Base-by-base conservation (phyloP, 768 basidiomycete genomes). In the Symmetrospora coprosmae region DNA sequence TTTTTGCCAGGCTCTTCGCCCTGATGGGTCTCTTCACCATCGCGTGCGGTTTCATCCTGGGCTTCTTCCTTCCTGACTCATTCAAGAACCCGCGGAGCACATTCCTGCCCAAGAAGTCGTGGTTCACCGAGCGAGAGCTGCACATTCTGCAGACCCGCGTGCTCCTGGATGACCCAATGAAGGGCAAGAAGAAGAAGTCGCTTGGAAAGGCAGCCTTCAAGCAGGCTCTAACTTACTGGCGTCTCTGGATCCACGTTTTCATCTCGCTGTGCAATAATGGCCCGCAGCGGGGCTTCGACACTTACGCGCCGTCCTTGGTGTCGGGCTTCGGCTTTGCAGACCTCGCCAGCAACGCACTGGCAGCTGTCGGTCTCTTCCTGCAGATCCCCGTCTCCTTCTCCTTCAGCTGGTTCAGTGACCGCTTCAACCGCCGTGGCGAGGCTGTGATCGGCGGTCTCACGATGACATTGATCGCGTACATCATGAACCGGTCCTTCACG, bases 341-440 rank as follows among this genome's bases (percentile, higher is more conserved):
- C 1, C 64, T 71, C 34, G 67, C 65, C 25, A 63, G 67, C 30
- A 71, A 71, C 49, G 71, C 71, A 1, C 64, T 71, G 2, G 65
- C 68, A 1, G 69, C 69, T 14, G 71, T 71, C 17, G 46, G 63
- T 2, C 65, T 68, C 2, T 71, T 67, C 68, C 61, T 69, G 37
- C 34, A 55, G 2, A 62, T 69, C 17, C 45, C 69, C 53, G 49
- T 53, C 13, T 61, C 63, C 16, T 50, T 69, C 13, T 37, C 39
- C 17, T 61, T 66, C n/a, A 66, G 66, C 16, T 63, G 63, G 62
- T 28, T 65, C 14, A 60, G 49, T 35, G 71, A 69, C 43, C 53
- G 59, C n/a, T 66, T 65, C 7, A 64, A 64, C 4, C 30, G 52
- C 9, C 65, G 70, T 5, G 70, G 66, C 14, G 65, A 52, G 0